Conservation (phyloP, 2,329 filamentous ascomycete species). For the Colletotrichum nymphaeae region DNA sequence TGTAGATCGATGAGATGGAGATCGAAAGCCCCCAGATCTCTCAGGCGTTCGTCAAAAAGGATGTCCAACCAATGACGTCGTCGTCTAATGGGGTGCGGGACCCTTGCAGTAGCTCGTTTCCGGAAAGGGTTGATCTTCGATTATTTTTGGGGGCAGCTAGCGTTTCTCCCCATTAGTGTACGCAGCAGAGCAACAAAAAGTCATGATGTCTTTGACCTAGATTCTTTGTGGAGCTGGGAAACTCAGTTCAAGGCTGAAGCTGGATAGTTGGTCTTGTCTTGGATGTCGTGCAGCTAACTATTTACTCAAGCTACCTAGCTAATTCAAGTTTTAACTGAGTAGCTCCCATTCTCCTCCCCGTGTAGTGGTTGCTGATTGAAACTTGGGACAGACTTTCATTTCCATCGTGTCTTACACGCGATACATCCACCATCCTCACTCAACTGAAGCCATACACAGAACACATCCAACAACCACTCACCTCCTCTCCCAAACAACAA, state of each 20-base stretch:
- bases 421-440: no score
- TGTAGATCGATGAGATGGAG: not conserved
- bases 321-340: not conserved
- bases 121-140: not conserved
- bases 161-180: not conserved
- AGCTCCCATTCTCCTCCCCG: no score
- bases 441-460: not conserved
- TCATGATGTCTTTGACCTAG: slow-evolving; percentile 37
- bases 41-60: not conserved
- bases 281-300: not conserved
- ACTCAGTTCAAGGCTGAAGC: not conserved
- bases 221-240: slow-evolving; percentile 1
- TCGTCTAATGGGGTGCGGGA: not conserved
- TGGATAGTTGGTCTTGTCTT: not conserved
- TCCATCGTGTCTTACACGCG: no score
- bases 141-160: not conserved
- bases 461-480: not conserved
- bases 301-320: not conserved
- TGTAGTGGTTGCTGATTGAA: no score
- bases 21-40: not conserved
- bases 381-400: no score
- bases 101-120: not conserved
- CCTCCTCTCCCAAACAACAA: not conserved
- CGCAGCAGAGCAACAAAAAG: slow-evolving; percentile 2
- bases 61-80: slow-evolving; percentile 33